These are phyloP conservation scores for Xerophyta viscosa DNA, from an alignment of 106 monocot genomes.

Conservation along the genomic window DNA sequence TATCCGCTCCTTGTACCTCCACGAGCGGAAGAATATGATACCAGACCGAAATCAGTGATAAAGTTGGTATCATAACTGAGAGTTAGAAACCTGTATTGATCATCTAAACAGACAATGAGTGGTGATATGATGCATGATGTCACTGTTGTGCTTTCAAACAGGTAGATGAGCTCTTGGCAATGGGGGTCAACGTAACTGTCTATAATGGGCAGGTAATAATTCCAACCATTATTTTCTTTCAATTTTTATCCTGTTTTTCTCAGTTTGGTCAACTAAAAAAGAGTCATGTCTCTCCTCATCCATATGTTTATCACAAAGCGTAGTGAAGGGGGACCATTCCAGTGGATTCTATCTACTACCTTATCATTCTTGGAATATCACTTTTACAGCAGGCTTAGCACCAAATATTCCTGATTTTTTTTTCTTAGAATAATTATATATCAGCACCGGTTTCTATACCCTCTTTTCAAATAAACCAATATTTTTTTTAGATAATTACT, in stretches of 20 bases:
- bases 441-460: no score
- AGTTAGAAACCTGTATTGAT: neutral
- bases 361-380: neutral
- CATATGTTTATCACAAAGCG: neutral
- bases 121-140: no score
- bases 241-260: neutral
- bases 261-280: neutral
- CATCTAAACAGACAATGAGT: no score
- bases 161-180: slow-evolving; percentile 81
- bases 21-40: no score
- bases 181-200: slow-evolving; percentile 84
- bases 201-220: slow-evolving; percentile 89
- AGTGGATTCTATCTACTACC: neutral
- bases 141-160: slow-evolving; percentile 11
- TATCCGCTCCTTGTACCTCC: no score
- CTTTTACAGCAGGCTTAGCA: no score
- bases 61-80: no score
- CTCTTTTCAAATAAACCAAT: no score
- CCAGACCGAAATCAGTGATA: no score
- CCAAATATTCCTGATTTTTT: no score
- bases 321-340: neutral
- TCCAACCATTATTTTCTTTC: neutral
- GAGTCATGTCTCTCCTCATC: neutral
- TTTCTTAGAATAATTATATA: no score
- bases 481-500: no score